Evolutionary conservation across 2,329 filamentous ascomycete genomes (phyloP).

Genomic region (Arthrobotrys iridis): DNA sequence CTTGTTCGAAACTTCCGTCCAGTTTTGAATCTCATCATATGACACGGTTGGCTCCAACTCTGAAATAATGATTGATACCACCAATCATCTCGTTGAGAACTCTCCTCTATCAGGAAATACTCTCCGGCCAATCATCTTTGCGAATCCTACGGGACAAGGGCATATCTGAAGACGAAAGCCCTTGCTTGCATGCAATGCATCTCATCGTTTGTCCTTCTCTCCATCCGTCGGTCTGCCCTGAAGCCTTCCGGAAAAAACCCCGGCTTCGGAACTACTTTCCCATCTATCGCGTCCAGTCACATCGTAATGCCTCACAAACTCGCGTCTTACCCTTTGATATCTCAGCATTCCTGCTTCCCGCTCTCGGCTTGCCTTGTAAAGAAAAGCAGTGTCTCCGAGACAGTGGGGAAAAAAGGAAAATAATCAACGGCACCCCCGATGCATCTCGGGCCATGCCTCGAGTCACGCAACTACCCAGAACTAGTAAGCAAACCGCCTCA

Average conservation of each 20-base stretch:
- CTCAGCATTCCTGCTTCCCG: not conserved
- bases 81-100: slow-evolving; percentile 28
- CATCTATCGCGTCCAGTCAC: not conserved
- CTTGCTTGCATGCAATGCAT: slow-evolving; percentile 19
- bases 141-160: not conserved
- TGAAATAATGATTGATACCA: not conserved
- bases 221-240: slow-evolving; percentile 18
- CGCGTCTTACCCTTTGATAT: not conserved
- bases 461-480: not conserved
- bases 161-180: not conserved
- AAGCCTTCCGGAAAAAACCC: slow-evolving; percentile 23
- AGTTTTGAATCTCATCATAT: slow-evolving; percentile 14
- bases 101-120: slow-evolving; percentile 18
- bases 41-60: not conserved
- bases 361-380: slow-evolving; percentile 25
- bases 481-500: not conserved
- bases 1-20: not conserved
- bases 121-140: slow-evolving; percentile 16
- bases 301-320: slow-evolving; percentile 13
- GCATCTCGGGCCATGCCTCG: slow-evolving; percentile 13
- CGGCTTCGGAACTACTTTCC: slow-evolving; percentile 21
- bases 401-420: not conserved
- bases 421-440: slow-evolving; percentile 26
- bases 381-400: slow-evolving; percentile 14
- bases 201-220: slow-evolving; percentile 16